Evolutionary conservation across 805 yeast genomes (phyloP).

Genomic region (Vanderwaltozyma tropicalis): DNA sequence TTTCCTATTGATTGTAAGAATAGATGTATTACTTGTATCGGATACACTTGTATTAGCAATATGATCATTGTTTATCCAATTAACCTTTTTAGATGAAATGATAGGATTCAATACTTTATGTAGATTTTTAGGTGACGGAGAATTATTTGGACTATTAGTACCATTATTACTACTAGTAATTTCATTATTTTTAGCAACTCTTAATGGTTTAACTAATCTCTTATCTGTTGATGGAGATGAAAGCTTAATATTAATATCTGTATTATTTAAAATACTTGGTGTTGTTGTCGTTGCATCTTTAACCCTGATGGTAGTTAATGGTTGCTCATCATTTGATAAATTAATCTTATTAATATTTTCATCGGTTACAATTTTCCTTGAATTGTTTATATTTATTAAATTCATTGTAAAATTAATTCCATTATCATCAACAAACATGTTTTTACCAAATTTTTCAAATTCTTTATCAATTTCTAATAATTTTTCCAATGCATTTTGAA

Average conservation of each 20-base stretch:
- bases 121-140: slow-evolving; percentile 4
- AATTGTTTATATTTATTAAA: too few species aligned
- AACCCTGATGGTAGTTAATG: background rate
- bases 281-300: background rate
- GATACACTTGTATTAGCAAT: too few species aligned
- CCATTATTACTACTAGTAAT: background rate
- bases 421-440: background rate
- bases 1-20: background rate
- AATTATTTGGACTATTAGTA: background rate
- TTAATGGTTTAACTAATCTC: background rate
- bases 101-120: slow-evolving; percentile 2
- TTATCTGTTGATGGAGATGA: slow-evolving; percentile 2
- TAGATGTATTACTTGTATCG: too few species aligned
- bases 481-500: slow-evolving; percentile 22
- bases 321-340: too few species aligned
- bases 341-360: too few species aligned
- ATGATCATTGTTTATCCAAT: background rate
- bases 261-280: background rate
- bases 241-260: background rate
- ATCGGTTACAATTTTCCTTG: too few species aligned
- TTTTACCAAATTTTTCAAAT: slow-evolving; percentile 28
- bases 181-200: slow-evolving; percentile 1
- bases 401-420: background rate
- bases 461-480: slow-evolving; percentile 28
- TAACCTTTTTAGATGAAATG: background rate